Evolutionary conservation across 495 filamentous ascomycete species (phyloP).

Genomic region (Lasiosphaeria ovina): DNA sequence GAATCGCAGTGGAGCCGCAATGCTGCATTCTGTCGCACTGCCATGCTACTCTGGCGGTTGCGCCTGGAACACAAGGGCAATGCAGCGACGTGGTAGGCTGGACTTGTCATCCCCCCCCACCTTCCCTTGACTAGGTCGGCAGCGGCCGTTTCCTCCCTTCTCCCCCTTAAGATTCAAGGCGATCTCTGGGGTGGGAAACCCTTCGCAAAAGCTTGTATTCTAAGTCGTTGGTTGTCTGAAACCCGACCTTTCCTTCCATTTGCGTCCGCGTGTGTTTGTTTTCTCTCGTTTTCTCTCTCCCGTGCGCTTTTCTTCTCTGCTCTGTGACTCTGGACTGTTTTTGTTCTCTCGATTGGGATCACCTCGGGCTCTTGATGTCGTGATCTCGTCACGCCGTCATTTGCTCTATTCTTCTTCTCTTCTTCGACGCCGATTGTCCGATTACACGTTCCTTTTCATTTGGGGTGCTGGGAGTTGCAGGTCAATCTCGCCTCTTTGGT

Average conservation of each 20-base stretch:
- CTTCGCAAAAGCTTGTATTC: background rate
- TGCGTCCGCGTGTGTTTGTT: background rate
- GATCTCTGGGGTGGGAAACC: background rate
- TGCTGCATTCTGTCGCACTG: background rate
- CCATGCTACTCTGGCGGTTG: background rate
- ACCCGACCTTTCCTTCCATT: background rate
- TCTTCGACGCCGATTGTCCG: conserved; percentile 19
- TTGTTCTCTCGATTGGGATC: conserved; percentile 10
- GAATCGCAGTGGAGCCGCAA: conserved; percentile 18
- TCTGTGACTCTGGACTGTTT: conserved; percentile 5
- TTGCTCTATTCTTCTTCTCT: conserved; percentile 23
- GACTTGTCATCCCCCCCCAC: background rate
- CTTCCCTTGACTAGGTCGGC: background rate
- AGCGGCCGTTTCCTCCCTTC: background rate
- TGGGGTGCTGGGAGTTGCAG: conserved; percentile 32
- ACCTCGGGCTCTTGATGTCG: conserved; percentile 16
- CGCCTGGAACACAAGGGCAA: background rate
- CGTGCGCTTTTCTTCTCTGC: conserved; percentile 1
- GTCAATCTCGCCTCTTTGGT: conserved; percentile 31
- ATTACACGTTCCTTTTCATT: conserved; percentile 13
- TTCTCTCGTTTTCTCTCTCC: background rate
- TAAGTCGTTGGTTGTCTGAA: background rate
- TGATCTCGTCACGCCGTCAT: conserved; percentile 30
- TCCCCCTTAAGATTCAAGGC: background rate
- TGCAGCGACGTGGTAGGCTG: background rate